Percentiles rank a stretch among this genome's conserved stretches.
phyloP scores from a whole-genome alignment of 306 rosid species.

The Vigna reflexopilosa region DNA sequence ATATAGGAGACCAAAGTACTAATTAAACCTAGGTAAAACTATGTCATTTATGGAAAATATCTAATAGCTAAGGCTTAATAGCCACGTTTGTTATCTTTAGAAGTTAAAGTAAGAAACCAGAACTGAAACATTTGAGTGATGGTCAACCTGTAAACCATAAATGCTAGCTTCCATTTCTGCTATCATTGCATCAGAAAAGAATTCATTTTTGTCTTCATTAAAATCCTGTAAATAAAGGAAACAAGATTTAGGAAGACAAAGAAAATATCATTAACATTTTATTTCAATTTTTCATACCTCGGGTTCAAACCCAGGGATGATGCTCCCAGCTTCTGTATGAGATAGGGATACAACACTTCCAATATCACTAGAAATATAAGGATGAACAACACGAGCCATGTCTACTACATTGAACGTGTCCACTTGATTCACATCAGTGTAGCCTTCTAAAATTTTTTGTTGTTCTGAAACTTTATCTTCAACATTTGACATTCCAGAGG shows the following conservation, averaged over 20 bases:
- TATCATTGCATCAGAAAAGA: constrained; percentile 72
- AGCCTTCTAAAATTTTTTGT: constrained; percentile 39
- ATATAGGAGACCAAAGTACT: no score
- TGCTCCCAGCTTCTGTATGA: constrained; percentile 59
- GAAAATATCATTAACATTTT: constrained; percentile 32
- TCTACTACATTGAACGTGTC: constrained; percentile 45
- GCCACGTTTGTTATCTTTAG: no score
- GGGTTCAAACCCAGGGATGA: constrained; percentile 58
- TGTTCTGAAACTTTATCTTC: constrained; percentile 44
- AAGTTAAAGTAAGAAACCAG: no score
- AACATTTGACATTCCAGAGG: constrained; percentile 44
- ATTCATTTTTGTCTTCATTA: constrained; percentile 56
- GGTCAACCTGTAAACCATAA: constrained; percentile 81
- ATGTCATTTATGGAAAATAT: no score
- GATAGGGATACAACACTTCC: constrained; percentile 54
- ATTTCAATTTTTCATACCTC: constrained; percentile 59
- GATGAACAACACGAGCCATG: constrained; percentile 34
- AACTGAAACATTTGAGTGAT: constrained; percentile 15
- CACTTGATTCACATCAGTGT: constrained; percentile 38
- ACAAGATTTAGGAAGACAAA: constrained; percentile 34
- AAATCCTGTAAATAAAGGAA: constrained; percentile 59
- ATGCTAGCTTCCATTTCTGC: constrained; percentile 87
- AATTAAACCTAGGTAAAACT: no score
- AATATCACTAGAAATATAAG: constrained; percentile 46
- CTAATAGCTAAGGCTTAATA: no score